Evolutionary conservation across 192 early-diverging fungal genomes (phyloP).

Genomic region (Pilaira anomala): DNA sequence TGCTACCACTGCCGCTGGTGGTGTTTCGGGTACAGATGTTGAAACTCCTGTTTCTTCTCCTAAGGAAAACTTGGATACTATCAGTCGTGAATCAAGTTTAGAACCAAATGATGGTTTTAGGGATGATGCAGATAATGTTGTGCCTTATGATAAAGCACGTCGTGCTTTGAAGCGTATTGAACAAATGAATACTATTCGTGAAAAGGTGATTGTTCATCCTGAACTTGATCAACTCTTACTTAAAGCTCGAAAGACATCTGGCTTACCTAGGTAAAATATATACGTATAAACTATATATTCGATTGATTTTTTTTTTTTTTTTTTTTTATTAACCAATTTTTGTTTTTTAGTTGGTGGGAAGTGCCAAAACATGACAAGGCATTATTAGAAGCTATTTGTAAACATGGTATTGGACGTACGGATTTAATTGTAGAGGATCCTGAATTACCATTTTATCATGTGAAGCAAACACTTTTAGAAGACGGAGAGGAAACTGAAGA

Average conservation of each 20-base stretch:
- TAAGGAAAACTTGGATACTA: neutral
- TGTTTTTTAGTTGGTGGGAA: constrained; percentile 66
- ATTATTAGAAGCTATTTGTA: constrained; percentile 66
- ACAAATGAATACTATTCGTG: constrained; percentile 65
- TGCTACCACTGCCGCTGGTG: no score
- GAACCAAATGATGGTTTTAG: constrained; percentile 41
- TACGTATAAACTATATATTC: neutral
- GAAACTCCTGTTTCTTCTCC: constrained; percentile 1
- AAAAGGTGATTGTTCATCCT: constrained; percentile 56
- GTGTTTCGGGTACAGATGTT: neutral
- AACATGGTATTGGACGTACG: constrained; percentile 63
- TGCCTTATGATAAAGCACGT: constrained; percentile 67
- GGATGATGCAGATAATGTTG: constrained; percentile 37
- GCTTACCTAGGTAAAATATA: constrained; percentile 41
- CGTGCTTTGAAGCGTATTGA: constrained; percentile 66
- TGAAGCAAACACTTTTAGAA: constrained; percentile 31
- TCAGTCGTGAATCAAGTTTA: constrained; percentile 37
- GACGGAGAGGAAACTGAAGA: constrained; percentile 11
- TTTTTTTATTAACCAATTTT: no score
- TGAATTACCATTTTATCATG: constrained; percentile 48
- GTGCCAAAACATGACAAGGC: constrained; percentile 61
- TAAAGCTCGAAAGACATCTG: constrained; percentile 46
- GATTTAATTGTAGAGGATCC: constrained; percentile 65
- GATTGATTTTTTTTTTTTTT: no score
- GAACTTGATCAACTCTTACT: constrained; percentile 46